Base-by-base conservation (phyloP, 2,329 filamentous ascomycete species). In the Fusarium pseudocircinatum region DNA sequence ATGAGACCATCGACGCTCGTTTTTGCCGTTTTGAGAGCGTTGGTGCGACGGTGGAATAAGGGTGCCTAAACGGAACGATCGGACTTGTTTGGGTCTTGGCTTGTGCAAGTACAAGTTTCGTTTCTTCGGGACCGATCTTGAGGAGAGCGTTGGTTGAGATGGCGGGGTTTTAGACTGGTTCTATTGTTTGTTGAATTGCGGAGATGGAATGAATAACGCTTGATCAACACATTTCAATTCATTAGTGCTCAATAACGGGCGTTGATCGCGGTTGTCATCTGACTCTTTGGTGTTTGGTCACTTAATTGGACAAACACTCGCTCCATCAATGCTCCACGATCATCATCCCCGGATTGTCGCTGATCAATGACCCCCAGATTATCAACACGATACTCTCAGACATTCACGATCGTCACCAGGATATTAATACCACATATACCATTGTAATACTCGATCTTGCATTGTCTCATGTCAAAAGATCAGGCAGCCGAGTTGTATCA, bases 21-120 rank as follows among this genome's bases (percentile, higher is more conserved):
- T 44, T 53, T 39, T 54, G 8, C 56, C 65, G 7, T 16, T 44
- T 63, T 14, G 16, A 47, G 43, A 24, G 15, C 0, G 28, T 60
- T 39, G 56, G 54, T 61, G 56, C n/a, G 37, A 61, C 61, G 42
- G 16, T 50, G 44, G 11, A 52, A 62, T 44, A 61, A 50, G 39
- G 43, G 20, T 46, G 49, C 39, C 50, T 60, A 58, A 39, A 58
- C 66, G 65, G 65, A 63, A 57, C 37, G 4, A 42, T 43, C 65
- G 66, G 66, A 15, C 14, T n/a, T 39, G 6, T 20, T 39, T n/a
- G 15, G 36, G 8, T 36, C 18, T 32, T 24, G 36, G 22, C 56
- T 63, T 50, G 20, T 50, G 32, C n/a, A 13, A 60, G 20, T 50
- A 28, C n/a, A 13, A 60, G 2, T 28, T 28, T 44, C 2, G 42